Evolutionary conservation across 2,329 filamentous ascomycete species (phyloP).

Genomic region (Exserohilum turcica): DNA sequence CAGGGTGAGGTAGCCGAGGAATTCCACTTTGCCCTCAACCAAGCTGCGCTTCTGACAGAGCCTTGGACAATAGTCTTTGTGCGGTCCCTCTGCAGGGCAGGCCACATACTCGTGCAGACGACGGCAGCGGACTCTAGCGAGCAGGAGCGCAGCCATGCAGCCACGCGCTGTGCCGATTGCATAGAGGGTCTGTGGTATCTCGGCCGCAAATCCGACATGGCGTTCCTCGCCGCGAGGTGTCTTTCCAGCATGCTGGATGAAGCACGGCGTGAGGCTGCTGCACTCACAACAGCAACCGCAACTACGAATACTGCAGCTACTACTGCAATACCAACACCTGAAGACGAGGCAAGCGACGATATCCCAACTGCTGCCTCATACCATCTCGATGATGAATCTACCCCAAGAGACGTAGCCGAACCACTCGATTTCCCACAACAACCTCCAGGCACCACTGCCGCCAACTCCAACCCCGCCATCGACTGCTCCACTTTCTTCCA

Average conservation of each 20-base stretch:
- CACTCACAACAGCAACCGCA: background rate
- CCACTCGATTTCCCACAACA: no score
- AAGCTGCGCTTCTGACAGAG: constrained; percentile 62
- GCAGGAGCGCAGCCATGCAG: constrained; percentile 24
- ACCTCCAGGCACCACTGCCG: no score
- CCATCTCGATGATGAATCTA: background rate
- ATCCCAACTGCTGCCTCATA: no score
- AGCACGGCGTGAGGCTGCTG: constrained; percentile 1
- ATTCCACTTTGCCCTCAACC: constrained; percentile 60
- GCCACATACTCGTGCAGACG: constrained; percentile 5
- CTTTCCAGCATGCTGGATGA: constrained; percentile 30
- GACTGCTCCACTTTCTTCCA: background rate
- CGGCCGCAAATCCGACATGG: constrained; percentile 61
- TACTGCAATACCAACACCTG: no score
- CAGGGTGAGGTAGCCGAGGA: constrained; percentile 30
- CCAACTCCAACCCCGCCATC: no score
- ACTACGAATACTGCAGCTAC: background rate
- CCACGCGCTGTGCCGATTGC: constrained; percentile 53
- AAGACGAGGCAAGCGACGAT: no score
- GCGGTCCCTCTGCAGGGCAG: constrained; percentile 10
- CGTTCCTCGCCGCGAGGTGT: constrained; percentile 45
- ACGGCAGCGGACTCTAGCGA: constrained; percentile 17
- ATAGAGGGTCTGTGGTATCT: constrained; percentile 60
- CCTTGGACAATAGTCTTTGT: constrained; percentile 60
- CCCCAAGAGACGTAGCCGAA: background rate